phyloP scores from a whole-genome alignment of 192 early-diverging fungal species.

The Oehlia diaphana region DNA sequence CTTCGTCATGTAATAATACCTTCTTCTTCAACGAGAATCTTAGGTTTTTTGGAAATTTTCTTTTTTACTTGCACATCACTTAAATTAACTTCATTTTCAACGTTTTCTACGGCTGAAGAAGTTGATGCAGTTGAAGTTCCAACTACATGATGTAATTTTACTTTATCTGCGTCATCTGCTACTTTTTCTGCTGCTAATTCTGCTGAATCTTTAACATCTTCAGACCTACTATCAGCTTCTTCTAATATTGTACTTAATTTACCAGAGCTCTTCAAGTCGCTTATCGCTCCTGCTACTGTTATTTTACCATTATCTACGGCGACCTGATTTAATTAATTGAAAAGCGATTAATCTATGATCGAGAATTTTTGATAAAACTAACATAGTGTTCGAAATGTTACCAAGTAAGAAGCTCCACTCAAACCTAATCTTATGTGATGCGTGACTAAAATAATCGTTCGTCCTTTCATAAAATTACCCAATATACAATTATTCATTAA shows the following conservation, averaged over 20 bases:
- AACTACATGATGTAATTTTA: not conserved
- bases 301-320: conserved; percentile 7
- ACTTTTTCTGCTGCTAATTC: not conserved
- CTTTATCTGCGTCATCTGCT: not conserved
- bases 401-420: not conserved
- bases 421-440: conserved; percentile 67
- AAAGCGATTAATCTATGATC: not conserved
- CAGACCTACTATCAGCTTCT: conserved; percentile 24
- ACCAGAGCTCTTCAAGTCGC: conserved; percentile 30
- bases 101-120: conserved; percentile 23
- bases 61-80: conserved; percentile 13
- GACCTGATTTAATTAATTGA: not conserved
- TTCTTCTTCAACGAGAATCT: conserved; percentile 42
- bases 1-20: conserved; percentile 6
- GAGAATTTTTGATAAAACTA: not conserved
- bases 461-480: conserved; percentile 66
- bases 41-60: conserved; percentile 50
- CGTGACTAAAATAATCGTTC: conserved; percentile 88
- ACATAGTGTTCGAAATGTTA: not conserved
- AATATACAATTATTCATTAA: conserved; percentile 75
- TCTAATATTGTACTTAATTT: conserved; percentile 34
- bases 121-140: not conserved
- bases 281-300: conserved; percentile 7
- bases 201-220: not conserved
- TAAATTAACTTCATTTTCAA: conserved; percentile 53